Evolutionary conservation across 2,329 filamentous ascomycete species (phyloP), one percentile per base, ranked within the genome.

Genomic region (Xylaria polymorpha): DNA sequence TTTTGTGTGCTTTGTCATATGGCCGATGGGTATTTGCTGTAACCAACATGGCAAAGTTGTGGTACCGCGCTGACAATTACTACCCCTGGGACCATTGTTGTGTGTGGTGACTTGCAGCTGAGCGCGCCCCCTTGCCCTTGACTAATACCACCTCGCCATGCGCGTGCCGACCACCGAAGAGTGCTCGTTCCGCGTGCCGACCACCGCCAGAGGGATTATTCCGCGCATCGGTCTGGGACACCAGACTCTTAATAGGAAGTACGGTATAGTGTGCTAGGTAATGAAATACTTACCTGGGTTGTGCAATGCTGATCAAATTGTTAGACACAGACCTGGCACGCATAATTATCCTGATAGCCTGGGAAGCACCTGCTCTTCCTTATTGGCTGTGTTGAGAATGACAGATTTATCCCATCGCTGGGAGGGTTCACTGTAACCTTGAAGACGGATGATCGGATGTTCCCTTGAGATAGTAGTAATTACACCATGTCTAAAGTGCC

Each of bases 51-150:
- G n/a, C n/a, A n/a, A n/a, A n/a, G n/a, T n/a, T n/a, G n/a, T n/a
- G n/a, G n/a, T n/a, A n/a, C n/a, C 56, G 35, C 25, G 39, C 20
- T 65, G 62, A 65, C 62, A 65, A 65, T 65, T 59, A 65, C 35
- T 7, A 14, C 22, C 48, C 48, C n/a, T 22, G 8, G 50, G n/a
- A 35, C 37, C 37, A 22, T 55, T n/a, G n/a, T n/a, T n/a, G n/a
- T 20, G 2, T 37, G 32, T 37, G 15, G 8, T 55, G 32, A n/a
- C 22, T 55, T 55, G 51, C 51, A 55, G 29, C 15, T 20, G 6
- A 32, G 35, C 39, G 35, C 35, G n/a, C n/a, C n/a, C n/a, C n/a
- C n/a, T n/a, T n/a, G n/a, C 10, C 35, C 53, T 56, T 22, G 12
- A 39, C 22, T n/a, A n/a, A n/a, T 41, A 14, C 22, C 20, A 55